These are phyloP conservation scores for Rubus idaeus DNA, from an alignment of 306 rosid species.

Conservation along the genomic window DNA sequence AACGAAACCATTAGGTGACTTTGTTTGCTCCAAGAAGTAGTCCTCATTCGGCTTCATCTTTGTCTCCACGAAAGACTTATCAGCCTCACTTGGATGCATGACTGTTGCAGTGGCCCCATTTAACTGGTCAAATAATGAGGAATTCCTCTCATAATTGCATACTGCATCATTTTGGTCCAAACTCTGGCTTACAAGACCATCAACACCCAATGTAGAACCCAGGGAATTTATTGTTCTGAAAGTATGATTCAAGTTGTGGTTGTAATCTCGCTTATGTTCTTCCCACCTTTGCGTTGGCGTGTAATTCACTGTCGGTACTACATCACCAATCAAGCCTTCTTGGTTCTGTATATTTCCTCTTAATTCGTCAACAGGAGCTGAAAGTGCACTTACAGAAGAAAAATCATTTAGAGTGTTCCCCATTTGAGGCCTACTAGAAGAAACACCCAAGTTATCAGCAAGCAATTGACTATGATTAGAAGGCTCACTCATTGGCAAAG, in stretches of 20 bases:
- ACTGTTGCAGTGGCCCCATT: slow-evolving; percentile 37
- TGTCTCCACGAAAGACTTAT: slow-evolving; percentile 32
- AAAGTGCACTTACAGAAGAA: slow-evolving; percentile 41
- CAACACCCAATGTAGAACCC: slow-evolving; percentile 26
- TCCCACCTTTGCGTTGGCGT: slow-evolving; percentile 48
- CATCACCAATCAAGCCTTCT: slow-evolving; percentile 56
- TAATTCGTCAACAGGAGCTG: slow-evolving; percentile 41
- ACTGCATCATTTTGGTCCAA: slow-evolving; percentile 41
- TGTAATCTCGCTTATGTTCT: slow-evolving; percentile 37
- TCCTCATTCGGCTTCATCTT: slow-evolving; percentile 38
- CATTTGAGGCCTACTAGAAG: slow-evolving; percentile 34
- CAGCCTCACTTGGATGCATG: slow-evolving; percentile 23
- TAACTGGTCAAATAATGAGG: slow-evolving; percentile 34
- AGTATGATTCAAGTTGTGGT: slow-evolving; percentile 29
- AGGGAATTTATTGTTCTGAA: slow-evolving; percentile 36
- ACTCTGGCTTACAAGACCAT: slow-evolving; percentile 33
- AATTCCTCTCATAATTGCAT: slow-evolving; percentile 28
- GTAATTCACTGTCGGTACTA: slow-evolving; percentile 33
- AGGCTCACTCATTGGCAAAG: slow-evolving; percentile 46
- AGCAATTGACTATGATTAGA: slow-evolving; percentile 42
- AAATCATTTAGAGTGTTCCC: slow-evolving; percentile 40
- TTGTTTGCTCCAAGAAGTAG: slow-evolving; percentile 34
- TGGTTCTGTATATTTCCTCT: slow-evolving; percentile 40
- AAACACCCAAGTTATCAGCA: slow-evolving; percentile 36
- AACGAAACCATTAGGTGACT: slow-evolving; percentile 39